Conservation (phyloP, 2,329 filamentous ascomycete species). For the Epichloe sylvatica region DNA sequence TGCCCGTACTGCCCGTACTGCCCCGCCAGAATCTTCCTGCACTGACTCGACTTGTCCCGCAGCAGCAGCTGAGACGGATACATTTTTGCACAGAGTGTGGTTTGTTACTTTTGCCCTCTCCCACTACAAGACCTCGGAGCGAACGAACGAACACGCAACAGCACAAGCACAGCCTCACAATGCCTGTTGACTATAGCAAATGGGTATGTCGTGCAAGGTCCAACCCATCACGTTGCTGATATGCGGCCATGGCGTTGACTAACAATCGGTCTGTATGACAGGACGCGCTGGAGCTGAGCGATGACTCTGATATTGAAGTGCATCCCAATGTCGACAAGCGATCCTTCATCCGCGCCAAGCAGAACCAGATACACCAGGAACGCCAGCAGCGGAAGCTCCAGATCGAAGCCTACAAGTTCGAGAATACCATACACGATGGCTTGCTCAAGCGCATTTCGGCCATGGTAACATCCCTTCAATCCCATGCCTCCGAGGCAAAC, state of each 20-base stretch:
- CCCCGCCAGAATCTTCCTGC: background rate
- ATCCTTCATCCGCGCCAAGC: conserved; percentile 96
- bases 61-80: background rate
- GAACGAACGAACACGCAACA: background rate
- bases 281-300: conserved; percentile 89
- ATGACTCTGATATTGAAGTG: conserved; percentile 96
- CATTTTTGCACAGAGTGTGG: background rate
- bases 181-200: conserved; percentile 52
- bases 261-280: conserved; percentile 17
- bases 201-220: conserved; percentile 36
- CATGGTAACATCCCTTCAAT: conserved; percentile 60
- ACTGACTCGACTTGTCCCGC: background rate
- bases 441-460: conserved; percentile 70
- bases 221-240: background rate
- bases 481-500: conserved; percentile 51
- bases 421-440: conserved; percentile 83
- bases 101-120: too few relatives aligned
- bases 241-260: background rate
- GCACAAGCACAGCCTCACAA: conserved; percentile 12
- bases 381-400: conserved; percentile 72
- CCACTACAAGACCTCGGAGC: background rate
- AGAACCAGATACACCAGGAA: conserved; percentile 90
- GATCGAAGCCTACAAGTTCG: conserved; percentile 86
- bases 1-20: background rate
- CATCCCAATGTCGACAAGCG: conserved; percentile 98